Base-by-base conservation (phyloP, 371 early-diverging fungal genomes). In the Mortierella sp. region DNA sequence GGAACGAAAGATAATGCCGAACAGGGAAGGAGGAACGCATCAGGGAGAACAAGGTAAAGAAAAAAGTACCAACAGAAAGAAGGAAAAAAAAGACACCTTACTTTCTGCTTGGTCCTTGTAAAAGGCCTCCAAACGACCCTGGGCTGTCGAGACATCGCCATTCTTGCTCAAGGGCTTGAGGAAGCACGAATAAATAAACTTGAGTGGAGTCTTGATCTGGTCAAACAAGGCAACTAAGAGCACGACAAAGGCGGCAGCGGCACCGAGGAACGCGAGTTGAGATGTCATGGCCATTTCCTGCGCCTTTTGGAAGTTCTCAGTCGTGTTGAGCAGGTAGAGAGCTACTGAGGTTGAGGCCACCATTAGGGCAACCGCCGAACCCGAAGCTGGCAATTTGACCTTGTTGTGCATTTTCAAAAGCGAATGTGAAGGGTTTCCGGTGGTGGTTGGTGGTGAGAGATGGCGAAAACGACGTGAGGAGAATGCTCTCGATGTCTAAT, bases 51-150 rank as follows among this genome's bases (percentile, higher is more conserved):
- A 38, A 38, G 42, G 42, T 3, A 42, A 68, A 10, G 48, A 19
- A 65, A 73, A 63, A 63, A n/a, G 55, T 7, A 70, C 55, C 10
- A 3, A 73, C 10, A 3, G 68, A 73, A 58, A 9, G 72, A 13
- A 55, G 48, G 26, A 60, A 50, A 28, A 6, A 6, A 31, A 13
- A 21, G 31, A 8, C 11, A 48, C 70, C 90, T 87, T 89, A 94
- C 94, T 93, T 57, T 91, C 92, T 31, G 95, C 95, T 82, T 95
- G 95, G 54, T 93, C 94, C 79, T 92, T 91, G 83, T 96, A 96
- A 80, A 95, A 96, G n/a, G 90, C 87, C 84, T 96, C 95, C 24
- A 96, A 88, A 6, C 95, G 90, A 38, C 89, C 88, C 81, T 95
- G 84, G 16, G 78, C 79, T 1, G 94, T 80, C 1, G 84, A 74